Base-by-base conservation (phyloP, 345 rosid genomes). In the Rhodomyrtus tomentosa region DNA sequence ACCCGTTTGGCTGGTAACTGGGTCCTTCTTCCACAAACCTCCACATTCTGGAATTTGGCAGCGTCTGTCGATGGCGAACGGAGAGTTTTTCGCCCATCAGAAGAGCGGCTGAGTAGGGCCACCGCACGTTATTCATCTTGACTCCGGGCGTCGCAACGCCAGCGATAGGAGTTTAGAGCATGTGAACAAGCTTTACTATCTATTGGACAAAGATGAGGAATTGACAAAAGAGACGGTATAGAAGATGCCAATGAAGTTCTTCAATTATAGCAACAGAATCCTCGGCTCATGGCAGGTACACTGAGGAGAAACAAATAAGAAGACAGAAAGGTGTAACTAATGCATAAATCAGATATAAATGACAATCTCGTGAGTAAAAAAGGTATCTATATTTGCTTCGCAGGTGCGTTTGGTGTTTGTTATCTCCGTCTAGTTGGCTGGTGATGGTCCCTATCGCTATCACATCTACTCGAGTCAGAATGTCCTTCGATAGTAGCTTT, bases 391-490 rank as follows among this genome's bases (percentile, higher is more conserved):
- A 83, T 50, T 50, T 86, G 49, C 89, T 83, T 73, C 73, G 84
- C 68, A 24, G 81, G 85, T 36, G 45, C 76, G 36, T 4, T 11
- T 36, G 0, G 76, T 68, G 76, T 49, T 54, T 80, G 55, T 52
- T 89, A 90, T 87, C 93, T 87, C 94, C 93, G 85, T 84, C 91
- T 88, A 27, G 84, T 86, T 42, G 88, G 89, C 80, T 88, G 91
- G 84, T 85, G 88, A 87, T 88, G 55, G 82, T 82, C 86, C 87
- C 88, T 85, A 55, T 88, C 62, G 32, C 90, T 87, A 72, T 92
- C 92, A 25, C 89, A 91, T 84, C 90, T 90, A 83, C 89, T 90
- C 76, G 89, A 84, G 68, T 90, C 91, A 24, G 91, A 93, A 84
- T 88, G 62, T 83, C 87, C 91, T 81, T 90, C 92, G 54, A 80